Evolutionary conservation across 176 grass and related monocot genomes (phyloP).

Genomic region (Calamus simplicifolius): DNA sequence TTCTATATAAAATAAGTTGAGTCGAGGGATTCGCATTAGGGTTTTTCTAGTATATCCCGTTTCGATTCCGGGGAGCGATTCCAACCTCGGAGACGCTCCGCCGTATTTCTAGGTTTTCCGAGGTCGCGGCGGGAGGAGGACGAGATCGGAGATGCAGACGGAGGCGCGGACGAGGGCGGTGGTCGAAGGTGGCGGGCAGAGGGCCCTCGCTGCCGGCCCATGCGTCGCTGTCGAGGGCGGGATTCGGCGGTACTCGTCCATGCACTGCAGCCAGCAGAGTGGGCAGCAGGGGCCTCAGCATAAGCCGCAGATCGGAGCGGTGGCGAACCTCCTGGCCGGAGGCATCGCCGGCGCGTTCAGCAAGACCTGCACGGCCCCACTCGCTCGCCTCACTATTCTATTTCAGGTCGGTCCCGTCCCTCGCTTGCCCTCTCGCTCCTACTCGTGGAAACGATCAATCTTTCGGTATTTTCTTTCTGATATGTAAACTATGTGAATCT

Average conservation of each 20-base stretch:
- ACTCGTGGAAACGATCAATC: no score
- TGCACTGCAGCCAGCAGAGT: constrained; percentile 26
- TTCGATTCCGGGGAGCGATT: no score
- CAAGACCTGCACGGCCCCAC: constrained; percentile 97
- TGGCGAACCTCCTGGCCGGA: constrained; percentile 65
- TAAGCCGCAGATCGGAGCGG: constrained; percentile 49
- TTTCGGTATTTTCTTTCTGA: no score
- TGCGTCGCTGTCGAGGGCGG: constrained; percentile 19
- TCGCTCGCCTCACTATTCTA: constrained; percentile 89
- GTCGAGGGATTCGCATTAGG: no score
- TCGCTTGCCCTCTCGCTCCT: no score
- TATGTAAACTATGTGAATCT: no score
- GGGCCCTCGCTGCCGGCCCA: constrained; percentile 13
- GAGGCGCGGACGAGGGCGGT: constrained; percentile 69
- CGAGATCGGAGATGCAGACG: constrained; percentile 42
- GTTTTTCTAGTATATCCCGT: no score
- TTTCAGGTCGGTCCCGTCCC: constrained; percentile 46
- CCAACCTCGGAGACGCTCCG: neutral
- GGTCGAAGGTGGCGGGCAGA: constrained; percentile 28
- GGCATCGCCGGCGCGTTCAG: constrained; percentile 82
- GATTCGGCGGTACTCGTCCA: constrained; percentile 28
- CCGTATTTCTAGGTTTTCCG: neutral
- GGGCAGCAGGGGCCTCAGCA: constrained; percentile 37
- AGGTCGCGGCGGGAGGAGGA: neutral
- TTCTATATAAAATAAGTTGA: no score